A percentile compares a stretch with the other conserved stretches of the same genome.
These are phyloP conservation scores for Phytophthora megakarya DNA, from an alignment of 352 stramenopile genomes.

Conservation along the genomic window DNA sequence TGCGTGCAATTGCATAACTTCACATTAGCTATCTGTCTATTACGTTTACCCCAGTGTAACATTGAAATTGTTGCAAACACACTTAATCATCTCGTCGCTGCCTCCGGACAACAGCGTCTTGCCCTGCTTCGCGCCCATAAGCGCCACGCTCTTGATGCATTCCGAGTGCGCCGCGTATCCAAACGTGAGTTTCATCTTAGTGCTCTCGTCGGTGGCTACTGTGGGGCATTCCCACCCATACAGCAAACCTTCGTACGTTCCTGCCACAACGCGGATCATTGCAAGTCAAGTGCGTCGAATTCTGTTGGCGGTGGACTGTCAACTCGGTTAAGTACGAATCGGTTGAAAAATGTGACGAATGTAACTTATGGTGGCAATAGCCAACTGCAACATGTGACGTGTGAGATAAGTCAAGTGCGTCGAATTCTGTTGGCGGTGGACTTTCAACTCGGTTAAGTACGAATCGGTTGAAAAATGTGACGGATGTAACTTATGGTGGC, in stretches of 20 bases:
- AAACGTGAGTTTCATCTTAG: conserved; percentile 86
- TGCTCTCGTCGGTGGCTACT: conserved; percentile 29
- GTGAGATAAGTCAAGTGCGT: conserved; percentile 30
- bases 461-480: conserved; percentile 25
- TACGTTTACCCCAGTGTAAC: not conserved
- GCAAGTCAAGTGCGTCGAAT: conserved; percentile 6
- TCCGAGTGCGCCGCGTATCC: conserved; percentile 83
- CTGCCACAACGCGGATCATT: conserved; percentile 82
- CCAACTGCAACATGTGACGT: conserved; percentile 44
- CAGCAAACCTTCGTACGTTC: conserved; percentile 87
- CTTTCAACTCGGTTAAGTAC: conserved; percentile 31
- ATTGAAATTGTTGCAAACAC: conserved; percentile 19
- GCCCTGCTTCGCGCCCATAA: conserved; percentile 80
- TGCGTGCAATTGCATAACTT: conserved; percentile 24
- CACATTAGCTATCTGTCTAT: not conserved
- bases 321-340: conserved; percentile 39
- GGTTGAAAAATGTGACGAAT: conserved; percentile 10
- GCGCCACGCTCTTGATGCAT: conserved; percentile 86
- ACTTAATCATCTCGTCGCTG: conserved; percentile 92
- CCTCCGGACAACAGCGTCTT: conserved; percentile 82
- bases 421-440: conserved; percentile 39
- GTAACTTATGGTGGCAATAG: conserved; percentile 28
- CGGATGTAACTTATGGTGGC: conserved; percentile 21
- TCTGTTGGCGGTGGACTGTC: conserved; percentile 37
- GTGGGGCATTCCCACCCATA: conserved; percentile 81